phyloP scores from a whole-genome alignment of 2,329 filamentous ascomycete genomes.

The Venturia aucupariae region DNA sequence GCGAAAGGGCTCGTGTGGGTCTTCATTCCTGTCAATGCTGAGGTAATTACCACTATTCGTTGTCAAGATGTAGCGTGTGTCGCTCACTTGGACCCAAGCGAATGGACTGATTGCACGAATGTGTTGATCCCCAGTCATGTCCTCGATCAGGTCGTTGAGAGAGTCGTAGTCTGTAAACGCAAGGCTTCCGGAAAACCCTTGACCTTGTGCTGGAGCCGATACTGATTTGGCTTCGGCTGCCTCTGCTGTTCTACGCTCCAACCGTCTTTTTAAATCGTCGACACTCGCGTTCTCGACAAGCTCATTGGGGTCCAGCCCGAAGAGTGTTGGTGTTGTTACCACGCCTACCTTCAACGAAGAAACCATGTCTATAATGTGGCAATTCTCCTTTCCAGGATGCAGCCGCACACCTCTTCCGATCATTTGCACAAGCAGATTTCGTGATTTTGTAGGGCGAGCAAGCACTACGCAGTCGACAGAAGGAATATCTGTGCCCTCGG shows the following conservation, averaged over 20 bases:
- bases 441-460: slow-evolving; percentile 78
- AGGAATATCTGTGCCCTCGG: slow-evolving; percentile 94
- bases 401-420: slow-evolving; percentile 89
- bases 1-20: slow-evolving; percentile 32
- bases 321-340: slow-evolving; percentile 82
- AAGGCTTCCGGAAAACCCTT: slow-evolving; percentile 31
- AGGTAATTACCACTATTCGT: slow-evolving; percentile 52
- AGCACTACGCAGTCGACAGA: slow-evolving; percentile 92
- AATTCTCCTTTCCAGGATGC: slow-evolving; percentile 71
- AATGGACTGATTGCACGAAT: slow-evolving; percentile 67
- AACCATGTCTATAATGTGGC: slow-evolving; percentile 95
- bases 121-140: slow-evolving; percentile 67
- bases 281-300: slow-evolving; percentile 57
- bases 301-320: slow-evolving; percentile 79
- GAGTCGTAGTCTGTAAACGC: slow-evolving; percentile 87
- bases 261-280: slow-evolving; percentile 40
- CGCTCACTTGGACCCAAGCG: slow-evolving; percentile 75
- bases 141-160: slow-evolving; percentile 81
- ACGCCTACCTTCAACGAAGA: slow-evolving; percentile 76
- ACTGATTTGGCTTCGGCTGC: slow-evolving; percentile 49
- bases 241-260: slow-evolving; percentile 46
- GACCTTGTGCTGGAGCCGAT: slow-evolving; percentile 3
- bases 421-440: slow-evolving; percentile 95
- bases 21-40: slow-evolving; percentile 47
- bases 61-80: slow-evolving; percentile 60